phyloP scores from a whole-genome alignment of 305 asterid genomes.

The Fraxinus nigra region DNA sequence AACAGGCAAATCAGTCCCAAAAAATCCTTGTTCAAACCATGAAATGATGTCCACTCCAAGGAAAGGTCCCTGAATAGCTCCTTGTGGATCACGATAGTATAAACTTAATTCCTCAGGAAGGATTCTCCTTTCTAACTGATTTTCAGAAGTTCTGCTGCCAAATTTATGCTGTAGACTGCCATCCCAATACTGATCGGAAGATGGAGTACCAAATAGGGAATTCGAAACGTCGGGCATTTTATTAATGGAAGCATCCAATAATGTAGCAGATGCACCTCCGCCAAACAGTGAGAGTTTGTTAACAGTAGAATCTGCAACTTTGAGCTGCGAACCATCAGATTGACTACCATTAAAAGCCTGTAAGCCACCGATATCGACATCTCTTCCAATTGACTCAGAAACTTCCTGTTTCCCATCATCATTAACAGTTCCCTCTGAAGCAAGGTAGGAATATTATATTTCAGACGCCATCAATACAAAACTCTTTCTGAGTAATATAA shows the following conservation, averaged over 20 bases:
- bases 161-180: slow-evolving; percentile 38
- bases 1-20: slow-evolving; percentile 88
- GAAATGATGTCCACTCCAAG: slow-evolving; percentile 93
- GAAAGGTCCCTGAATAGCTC: slow-evolving; percentile 96
- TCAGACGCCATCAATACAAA: slow-evolving; percentile 23
- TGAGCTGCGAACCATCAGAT: slow-evolving; percentile 39
- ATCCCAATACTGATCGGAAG: slow-evolving; percentile 55
- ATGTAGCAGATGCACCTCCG: slow-evolving; percentile 23
- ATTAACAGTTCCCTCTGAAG: slow-evolving; percentile 38
- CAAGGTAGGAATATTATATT: background rate
- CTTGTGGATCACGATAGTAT: slow-evolving; percentile 92
- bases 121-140: slow-evolving; percentile 47
- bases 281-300: slow-evolving; percentile 39
- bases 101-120: slow-evolving; percentile 86
- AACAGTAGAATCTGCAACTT: slow-evolving; percentile 34
- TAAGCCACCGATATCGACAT: slow-evolving; percentile 25
- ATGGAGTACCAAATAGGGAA: slow-evolving; percentile 32
- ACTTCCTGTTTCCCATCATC: slow-evolving; percentile 33
- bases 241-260: slow-evolving; percentile 35
- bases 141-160: slow-evolving; percentile 38
- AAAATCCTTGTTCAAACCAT: slow-evolving; percentile 98
- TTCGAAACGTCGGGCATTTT: slow-evolving; percentile 44
- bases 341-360: slow-evolving; percentile 35
- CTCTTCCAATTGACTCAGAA: slow-evolving; percentile 39
- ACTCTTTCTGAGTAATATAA: background rate